Evolutionary conservation across 495 filamentous ascomycete species (phyloP), one percentile per base, ranked within the genome.

Genomic region (Penicillium pulvis): DNA sequence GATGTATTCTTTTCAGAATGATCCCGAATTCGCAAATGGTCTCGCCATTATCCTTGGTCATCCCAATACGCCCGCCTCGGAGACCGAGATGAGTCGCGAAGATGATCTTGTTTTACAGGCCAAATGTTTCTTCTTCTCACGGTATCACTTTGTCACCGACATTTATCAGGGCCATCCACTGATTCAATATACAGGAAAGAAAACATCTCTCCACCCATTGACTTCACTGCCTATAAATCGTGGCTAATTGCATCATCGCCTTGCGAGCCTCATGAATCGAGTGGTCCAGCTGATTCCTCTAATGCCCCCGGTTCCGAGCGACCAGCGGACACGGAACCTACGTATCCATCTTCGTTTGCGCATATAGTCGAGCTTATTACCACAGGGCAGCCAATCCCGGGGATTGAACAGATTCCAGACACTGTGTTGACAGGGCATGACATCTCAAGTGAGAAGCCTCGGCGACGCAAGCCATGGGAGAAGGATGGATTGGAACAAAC

Each of bases 331-430:
- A 6, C 66, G 26, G 76, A 81, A 24, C 77, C 85, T 44, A 84
- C 87, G 4, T 97, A 97, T 69, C 94, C 94, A 5, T 86, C 85
- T 24, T 89, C 88, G 3, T 98, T 98, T 66, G 86, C 90, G 28
- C 87, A 93, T 57, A 92, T 98, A 51, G 87, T 97, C 36, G 92
- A 91, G 44, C 85, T 97, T 31, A 91, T 98, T 61, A 89, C 88
- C 4, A 88, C 82, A 19, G 92, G 92, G 44, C 84, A 92, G 69
- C 86, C 88, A 4, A 89, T 98, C 51, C 90, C 92, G 0, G 94
- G 94, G 2, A 95, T 98, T 65, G 86, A 87, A 60, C 81, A 97
- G 59, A 94, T 98, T 60, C 92, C 95, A 14, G 82, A 91, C 60
- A 94, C 86, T 0, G 81, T 97, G 7, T 81, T 94, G 30, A 75